Conservation (phyloP, 2,329 filamentous ascomycete species). For the Daldinia sp. region DNA sequence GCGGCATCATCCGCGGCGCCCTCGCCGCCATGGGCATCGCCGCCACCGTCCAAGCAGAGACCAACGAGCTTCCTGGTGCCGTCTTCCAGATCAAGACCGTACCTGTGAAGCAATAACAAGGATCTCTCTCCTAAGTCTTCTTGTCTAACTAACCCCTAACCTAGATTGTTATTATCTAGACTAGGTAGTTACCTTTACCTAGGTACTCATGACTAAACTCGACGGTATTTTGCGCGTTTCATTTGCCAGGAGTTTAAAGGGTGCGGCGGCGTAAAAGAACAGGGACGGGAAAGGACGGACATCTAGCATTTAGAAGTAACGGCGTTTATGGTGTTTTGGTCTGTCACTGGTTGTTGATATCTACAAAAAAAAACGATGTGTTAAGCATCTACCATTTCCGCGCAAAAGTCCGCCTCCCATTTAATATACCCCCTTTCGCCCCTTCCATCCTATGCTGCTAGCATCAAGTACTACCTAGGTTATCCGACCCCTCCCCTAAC, state of each 20-base stretch:
- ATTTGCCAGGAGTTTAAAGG: neutral
- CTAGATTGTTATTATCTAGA: neutral
- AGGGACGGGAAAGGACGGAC: constrained; percentile 2
- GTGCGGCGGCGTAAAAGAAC: constrained; percentile 1
- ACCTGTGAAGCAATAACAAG: constrained; percentile 64
- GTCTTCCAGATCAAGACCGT: constrained; percentile 96
- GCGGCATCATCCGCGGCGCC: constrained; percentile 91
- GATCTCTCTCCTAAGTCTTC: neutral
- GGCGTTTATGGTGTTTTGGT: constrained; percentile 33
- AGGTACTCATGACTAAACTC: neutral
- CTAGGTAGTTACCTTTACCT: neutral
- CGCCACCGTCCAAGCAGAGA: constrained; percentile 92
- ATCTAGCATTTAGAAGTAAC: constrained; percentile 33
- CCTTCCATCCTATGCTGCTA: constrained; percentile 12
- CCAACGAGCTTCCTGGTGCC: constrained; percentile 84
- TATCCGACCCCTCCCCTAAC: neutral
- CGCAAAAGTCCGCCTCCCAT: constrained; percentile 3
- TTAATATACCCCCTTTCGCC: constrained; percentile 9
- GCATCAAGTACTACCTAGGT: constrained; percentile 2
- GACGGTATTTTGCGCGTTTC: neutral
- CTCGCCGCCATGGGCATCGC: constrained; percentile 91
- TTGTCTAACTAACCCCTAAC: neutral
- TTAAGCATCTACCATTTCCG: neutral
- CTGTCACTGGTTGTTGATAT: constrained; percentile 28
- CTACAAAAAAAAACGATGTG: constrained; percentile 20